Conservation (phyloP, 2,329 filamentous ascomycete genomes). For the Scytalidium sp. region DNA sequence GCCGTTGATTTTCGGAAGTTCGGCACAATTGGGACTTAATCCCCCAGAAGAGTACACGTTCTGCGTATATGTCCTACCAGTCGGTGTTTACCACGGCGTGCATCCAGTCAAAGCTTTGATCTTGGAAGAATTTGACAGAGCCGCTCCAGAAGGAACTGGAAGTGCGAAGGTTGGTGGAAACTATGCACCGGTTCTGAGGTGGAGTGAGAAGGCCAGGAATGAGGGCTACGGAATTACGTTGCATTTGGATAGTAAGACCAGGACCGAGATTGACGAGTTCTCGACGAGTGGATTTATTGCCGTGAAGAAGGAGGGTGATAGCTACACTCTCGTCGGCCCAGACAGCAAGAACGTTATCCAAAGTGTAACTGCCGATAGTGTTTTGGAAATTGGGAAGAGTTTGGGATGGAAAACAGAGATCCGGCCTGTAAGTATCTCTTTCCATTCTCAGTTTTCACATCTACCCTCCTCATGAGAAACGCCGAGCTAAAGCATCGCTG, state of each 20-base stretch:
- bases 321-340: slow-evolving; percentile 73
- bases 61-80: slow-evolving; percentile 84
- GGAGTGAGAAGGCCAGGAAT: slow-evolving; percentile 75
- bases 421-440: slow-evolving; percentile 52
- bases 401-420: slow-evolving; percentile 85
- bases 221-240: slow-evolving; percentile 92
- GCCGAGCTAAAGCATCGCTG: not conserved
- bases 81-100: slow-evolving; percentile 89
- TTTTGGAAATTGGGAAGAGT: slow-evolving; percentile 69
- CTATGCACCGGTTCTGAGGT: slow-evolving; percentile 87
- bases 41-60: slow-evolving; percentile 93
- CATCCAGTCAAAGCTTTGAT: slow-evolving; percentile 85
- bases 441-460: not conserved
- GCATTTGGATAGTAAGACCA: slow-evolving; percentile 81
- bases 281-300: slow-evolving; percentile 93
- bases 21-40: slow-evolving; percentile 79
- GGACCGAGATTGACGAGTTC: slow-evolving; percentile 91
- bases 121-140: slow-evolving; percentile 88
- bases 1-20: slow-evolving; percentile 82
- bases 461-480: not conserved
- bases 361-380: slow-evolving; percentile 75
- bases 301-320: slow-evolving; percentile 53
- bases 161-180: slow-evolving; percentile 95
- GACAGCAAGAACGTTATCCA: slow-evolving; percentile 84
- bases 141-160: slow-evolving; percentile 87